Conservation (phyloP, 2,329 filamentous ascomycete genomes). For the Escovopsis sp. region DNA sequence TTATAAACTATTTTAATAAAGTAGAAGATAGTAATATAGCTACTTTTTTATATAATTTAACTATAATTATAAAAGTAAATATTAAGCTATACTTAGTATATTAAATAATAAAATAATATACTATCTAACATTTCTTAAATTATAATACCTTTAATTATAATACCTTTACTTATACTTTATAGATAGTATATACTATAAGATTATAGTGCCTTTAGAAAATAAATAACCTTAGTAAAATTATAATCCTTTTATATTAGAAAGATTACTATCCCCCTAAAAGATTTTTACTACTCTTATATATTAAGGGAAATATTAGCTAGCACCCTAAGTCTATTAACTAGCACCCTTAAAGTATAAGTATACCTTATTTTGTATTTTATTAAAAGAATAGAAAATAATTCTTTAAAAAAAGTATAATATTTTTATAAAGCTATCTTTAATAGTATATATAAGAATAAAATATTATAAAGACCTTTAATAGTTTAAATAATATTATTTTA, state of each 20-base stretch:
- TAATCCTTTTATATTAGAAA: no score
- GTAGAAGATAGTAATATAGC: not conserved
- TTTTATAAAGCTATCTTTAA: no score
- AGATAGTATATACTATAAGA: not conserved
- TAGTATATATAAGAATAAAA: not conserved
- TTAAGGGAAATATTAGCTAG: not conserved
- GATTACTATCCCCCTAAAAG: no score
- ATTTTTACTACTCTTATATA: no score
- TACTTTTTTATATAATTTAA: not conserved
- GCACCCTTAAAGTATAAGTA: no score
- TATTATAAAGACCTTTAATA: not conserved
- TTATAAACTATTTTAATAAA: not conserved
- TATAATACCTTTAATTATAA: no score
- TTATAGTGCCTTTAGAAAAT: not conserved
- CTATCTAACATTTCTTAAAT: not conserved
- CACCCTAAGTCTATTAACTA: no score
- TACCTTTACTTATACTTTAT: no score
- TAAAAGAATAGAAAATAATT: not conserved
- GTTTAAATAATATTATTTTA: not conserved
- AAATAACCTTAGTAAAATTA: no score
- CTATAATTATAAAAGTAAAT: not conserved
- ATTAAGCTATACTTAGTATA: not conserved
- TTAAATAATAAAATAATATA: not conserved
- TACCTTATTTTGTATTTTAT: no score
- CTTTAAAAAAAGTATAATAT: not conserved